Evolutionary conservation across 208 protist genomes (phyloP), one percentile per base, ranked within the genome.

Genomic region (Kentomonas sorsogonicus): DNA sequence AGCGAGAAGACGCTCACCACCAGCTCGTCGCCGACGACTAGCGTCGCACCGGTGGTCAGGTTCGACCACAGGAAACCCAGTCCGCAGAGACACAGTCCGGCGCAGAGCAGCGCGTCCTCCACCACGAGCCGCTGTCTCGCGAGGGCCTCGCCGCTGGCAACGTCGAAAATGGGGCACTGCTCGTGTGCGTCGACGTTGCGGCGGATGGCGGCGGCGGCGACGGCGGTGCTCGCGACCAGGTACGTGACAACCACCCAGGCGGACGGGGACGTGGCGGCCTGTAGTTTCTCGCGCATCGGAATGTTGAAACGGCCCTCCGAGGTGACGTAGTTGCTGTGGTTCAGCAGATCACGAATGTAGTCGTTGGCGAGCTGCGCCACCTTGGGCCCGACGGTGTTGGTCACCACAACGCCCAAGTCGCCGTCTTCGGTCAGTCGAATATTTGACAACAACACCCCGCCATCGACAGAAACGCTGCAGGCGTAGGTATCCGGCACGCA

Each of bases 1-100:
- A 98, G 66, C 0, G 77, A 77, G 57, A 98, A 98, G 18, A 64
- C 26, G 60, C 96, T 91, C 3, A 93, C 46, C 22, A 72, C 34
- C 16, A 89, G 13, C 22, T 63, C 62, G 0, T 43, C 26, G 23
- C 86, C 83, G 0, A 90, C 29, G 11, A 72, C 38, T 1, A 91
- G 71, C 13, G 31, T 70, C 10, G 79, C 74, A 2, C 59, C 83
- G 0, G 76, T 77, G 48, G 79, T 83, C 26, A 44, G 66, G 70
- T 87, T 88, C 13, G 79, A 85, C 45, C 72, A 77, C 1, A 64
- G 26, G 50, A 91, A 86, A 10, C 64, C 55, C 15, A 53, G 30
- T 0, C 70, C 48, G 30, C 77, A 72, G 1, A 36, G 4, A 13
- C 76, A 55, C 22, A 61, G 51, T 30, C 68, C 40, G 1, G 45